phyloP scores from a whole-genome alignment of 1,284 basidiomycete species.

The Microbotryum violaceum region DNA sequence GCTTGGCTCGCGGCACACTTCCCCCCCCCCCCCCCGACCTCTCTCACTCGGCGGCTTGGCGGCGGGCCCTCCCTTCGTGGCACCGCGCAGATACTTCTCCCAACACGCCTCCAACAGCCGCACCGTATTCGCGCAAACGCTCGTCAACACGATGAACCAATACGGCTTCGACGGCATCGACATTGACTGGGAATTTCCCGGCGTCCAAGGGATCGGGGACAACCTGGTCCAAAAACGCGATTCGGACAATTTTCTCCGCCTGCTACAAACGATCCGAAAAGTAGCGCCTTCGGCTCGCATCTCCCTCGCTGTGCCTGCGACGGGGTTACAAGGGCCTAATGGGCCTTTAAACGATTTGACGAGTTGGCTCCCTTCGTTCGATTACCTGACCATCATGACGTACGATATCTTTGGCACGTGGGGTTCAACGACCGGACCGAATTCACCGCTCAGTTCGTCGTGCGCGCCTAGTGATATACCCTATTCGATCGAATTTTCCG shows the following conservation, averaged over 20 bases:
- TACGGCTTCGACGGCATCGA: conserved; percentile 17
- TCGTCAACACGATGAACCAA: conserved; percentile 11
- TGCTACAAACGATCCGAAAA: conserved; percentile 18
- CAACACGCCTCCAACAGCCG: conserved; percentile 7
- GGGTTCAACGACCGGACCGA: conserved; percentile 12
- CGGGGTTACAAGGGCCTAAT: conserved; percentile 7
- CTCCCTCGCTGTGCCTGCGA: conserved; percentile 7
- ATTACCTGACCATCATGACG: conserved; percentile 15
- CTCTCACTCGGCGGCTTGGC: too few relatives aligned
- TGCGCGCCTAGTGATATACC: conserved; percentile 7
- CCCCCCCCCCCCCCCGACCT: too few relatives aligned
- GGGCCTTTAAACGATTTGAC: conserved; percentile 6
- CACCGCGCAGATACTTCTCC: conserved; percentile 15
- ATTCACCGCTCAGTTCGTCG: conserved; percentile 8
- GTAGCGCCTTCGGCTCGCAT: conserved; percentile 13
- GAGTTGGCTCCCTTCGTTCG: conserved; percentile 10
- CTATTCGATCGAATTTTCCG: not conserved
- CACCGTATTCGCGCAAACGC: conserved; percentile 12
- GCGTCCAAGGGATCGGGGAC: not conserved
- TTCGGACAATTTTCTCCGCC: conserved; percentile 15
- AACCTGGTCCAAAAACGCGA: conserved; percentile 16
- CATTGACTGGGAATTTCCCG: conserved; percentile 19
- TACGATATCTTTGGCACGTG: conserved; percentile 18
- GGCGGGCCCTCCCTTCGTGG: too few relatives aligned
- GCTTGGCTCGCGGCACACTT: too few relatives aligned